These are phyloP conservation scores for Populus hybrid DNA, from an alignment of 441 rosid genomes.

Conservation along the genomic window DNA sequence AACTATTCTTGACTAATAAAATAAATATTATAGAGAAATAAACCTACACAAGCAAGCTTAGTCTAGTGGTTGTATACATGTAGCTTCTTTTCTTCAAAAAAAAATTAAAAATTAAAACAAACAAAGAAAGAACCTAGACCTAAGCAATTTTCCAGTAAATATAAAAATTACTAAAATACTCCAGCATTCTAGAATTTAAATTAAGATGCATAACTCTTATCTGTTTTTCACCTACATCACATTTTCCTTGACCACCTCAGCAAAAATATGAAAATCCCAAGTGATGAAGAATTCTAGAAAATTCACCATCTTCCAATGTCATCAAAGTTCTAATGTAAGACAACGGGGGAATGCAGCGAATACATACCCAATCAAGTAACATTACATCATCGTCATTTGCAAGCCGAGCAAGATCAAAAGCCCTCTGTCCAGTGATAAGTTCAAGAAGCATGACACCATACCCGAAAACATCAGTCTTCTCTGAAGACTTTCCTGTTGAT, in stretches of 20 bases:
- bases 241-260: not conserved
- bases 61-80: too few species aligned
- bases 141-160: too few species aligned
- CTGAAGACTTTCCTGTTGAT: constrained; percentile 61
- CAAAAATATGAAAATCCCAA: not conserved
- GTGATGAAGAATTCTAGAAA: not conserved
- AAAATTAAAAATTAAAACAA: too few species aligned
- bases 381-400: constrained; percentile 59
- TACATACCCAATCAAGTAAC: constrained; percentile 67
- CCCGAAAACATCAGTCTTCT: constrained; percentile 71
- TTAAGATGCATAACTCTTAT: not conserved
- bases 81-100: too few species aligned
- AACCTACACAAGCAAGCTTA: too few species aligned
- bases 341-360: not conserved
- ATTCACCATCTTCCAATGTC: not conserved
- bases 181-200: not conserved
- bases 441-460: constrained; percentile 80
- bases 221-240: not conserved
- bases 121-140: too few species aligned
- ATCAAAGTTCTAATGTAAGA: not conserved
- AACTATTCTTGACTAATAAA: too few species aligned
- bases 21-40: too few species aligned
- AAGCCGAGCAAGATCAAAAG: constrained; percentile 62
- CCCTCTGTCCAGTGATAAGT: constrained; percentile 69
- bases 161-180: too few species aligned